phyloP scores from a whole-genome alignment of 176 grass and related monocot genomes.

The Rhynchospora pubera region DNA sequence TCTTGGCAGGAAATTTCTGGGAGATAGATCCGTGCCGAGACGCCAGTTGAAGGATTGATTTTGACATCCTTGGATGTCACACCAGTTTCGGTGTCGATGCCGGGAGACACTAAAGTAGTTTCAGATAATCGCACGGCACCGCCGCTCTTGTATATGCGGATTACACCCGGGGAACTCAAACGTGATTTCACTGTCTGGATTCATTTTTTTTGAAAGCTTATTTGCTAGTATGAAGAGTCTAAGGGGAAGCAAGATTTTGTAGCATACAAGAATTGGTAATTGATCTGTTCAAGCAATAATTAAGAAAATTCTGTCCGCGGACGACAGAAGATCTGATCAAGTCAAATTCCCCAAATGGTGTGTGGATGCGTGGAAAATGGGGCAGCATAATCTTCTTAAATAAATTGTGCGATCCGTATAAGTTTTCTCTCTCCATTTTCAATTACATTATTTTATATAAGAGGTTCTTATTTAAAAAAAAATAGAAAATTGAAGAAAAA shows the following conservation, averaged over 20 bases:
- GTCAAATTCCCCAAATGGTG: neutral
- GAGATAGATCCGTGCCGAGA: slow-evolving; percentile 47
- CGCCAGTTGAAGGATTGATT: slow-evolving; percentile 10
- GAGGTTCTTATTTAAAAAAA: neutral
- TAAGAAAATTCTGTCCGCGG: too few relatives aligned
- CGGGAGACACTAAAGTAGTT: slow-evolving; percentile 5
- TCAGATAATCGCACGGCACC: slow-evolving; percentile 28
- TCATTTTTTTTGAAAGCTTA: neutral
- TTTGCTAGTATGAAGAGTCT: neutral
- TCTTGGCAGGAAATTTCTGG: neutral
- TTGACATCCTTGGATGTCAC: slow-evolving; percentile 46
- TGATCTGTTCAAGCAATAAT: neutral
- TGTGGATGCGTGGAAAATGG: too few relatives aligned
- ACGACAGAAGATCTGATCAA: neutral
- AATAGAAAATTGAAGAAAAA: neutral
- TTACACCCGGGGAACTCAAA: slow-evolving; percentile 36
- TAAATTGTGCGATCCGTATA: too few relatives aligned
- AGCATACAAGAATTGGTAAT: neutral
- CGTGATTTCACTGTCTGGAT: slow-evolving; percentile 11
- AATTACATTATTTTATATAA: too few relatives aligned
- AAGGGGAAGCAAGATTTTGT: neutral
- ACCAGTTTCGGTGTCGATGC: slow-evolving; percentile 29
- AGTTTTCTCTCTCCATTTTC: too few relatives aligned
- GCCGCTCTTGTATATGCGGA: slow-evolving; percentile 43
- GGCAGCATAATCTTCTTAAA: too few relatives aligned